Evolutionary conservation across 768 basidiomycete genomes (phyloP).

Genomic region (Lactarius hengduanensis): DNA sequence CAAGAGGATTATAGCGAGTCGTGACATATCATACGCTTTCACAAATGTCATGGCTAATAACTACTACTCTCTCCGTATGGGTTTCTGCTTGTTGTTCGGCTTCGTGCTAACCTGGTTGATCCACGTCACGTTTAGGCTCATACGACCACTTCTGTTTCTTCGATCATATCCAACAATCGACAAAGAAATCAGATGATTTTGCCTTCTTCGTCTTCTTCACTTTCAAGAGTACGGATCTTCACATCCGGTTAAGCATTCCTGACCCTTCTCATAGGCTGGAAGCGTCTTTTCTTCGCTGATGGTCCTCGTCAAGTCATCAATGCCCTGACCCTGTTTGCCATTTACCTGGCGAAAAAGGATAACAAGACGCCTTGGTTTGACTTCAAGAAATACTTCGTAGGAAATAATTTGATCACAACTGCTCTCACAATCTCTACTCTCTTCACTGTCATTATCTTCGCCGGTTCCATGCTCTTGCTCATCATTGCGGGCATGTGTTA

Average conservation of each 20-base stretch:
- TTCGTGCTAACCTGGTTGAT: not conserved
- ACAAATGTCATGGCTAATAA: constrained; percentile 97
- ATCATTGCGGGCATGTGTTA: constrained; percentile 85
- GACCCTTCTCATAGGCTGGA: constrained; percentile 59
- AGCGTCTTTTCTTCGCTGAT: constrained; percentile 86
- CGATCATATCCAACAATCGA: constrained; percentile 92
- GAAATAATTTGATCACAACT: constrained; percentile 68
- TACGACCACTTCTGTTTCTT: constrained; percentile 99
- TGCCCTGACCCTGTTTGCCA: constrained; percentile 92
- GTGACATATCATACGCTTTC: constrained; percentile 97
- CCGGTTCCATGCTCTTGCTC: constrained; percentile 77
- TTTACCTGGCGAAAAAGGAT: constrained; percentile 59
- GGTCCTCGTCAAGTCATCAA: constrained; percentile 98
- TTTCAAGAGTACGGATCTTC: constrained; percentile 79
- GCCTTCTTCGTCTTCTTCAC: constrained; percentile 99
- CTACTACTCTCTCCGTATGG: constrained; percentile 92
- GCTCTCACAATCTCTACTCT: constrained; percentile 84
- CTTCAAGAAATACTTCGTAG: constrained; percentile 73
- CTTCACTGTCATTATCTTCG: constrained; percentile 87
- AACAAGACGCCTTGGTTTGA: constrained; percentile 60
- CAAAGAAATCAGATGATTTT: constrained; percentile 95
- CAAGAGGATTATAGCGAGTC: constrained; percentile 89
- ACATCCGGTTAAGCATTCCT: not conserved
- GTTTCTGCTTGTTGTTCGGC: constrained; percentile 12
- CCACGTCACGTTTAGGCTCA: constrained; percentile 54